Evolutionary conservation across 306 rosid genomes (phyloP).

Genomic region (Quercus bicolor): DNA sequence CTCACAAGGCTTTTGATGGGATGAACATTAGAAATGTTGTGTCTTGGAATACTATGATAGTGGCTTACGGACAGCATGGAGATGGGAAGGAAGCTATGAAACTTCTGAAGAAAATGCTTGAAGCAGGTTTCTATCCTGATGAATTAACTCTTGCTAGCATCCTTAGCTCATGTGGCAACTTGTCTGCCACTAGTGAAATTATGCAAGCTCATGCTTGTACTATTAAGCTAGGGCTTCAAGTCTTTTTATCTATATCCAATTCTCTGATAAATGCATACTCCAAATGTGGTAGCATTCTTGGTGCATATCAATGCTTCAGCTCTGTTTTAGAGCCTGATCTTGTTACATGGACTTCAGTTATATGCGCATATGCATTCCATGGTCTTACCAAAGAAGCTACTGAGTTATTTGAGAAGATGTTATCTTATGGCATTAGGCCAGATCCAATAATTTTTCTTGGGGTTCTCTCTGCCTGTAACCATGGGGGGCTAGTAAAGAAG

Average conservation of each 20-base stretch:
- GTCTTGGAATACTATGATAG: slow-evolving; percentile 72
- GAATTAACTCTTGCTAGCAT: slow-evolving; percentile 64
- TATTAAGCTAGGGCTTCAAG: slow-evolving; percentile 52
- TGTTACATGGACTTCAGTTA: slow-evolving; percentile 72
- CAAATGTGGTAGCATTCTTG: slow-evolving; percentile 56
- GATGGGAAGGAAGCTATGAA: slow-evolving; percentile 52
- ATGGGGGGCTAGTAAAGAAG: slow-evolving; percentile 46
- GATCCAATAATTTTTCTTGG: slow-evolving; percentile 64
- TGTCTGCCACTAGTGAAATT: slow-evolving; percentile 42
- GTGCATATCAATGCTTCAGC: slow-evolving; percentile 53
- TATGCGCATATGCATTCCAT: slow-evolving; percentile 67
- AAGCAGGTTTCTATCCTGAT: slow-evolving; percentile 43
- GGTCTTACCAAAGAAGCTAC: slow-evolving; percentile 61
- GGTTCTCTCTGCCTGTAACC: slow-evolving; percentile 70
- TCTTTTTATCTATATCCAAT: slow-evolving; percentile 43
- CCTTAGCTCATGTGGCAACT: slow-evolving; percentile 59
- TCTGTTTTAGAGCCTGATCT: slow-evolving; percentile 44
- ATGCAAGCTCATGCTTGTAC: slow-evolving; percentile 50
- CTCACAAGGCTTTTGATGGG: slow-evolving; percentile 37
- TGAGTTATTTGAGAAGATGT: slow-evolving; percentile 58
- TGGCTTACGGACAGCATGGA: slow-evolving; percentile 53
- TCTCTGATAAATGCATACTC: slow-evolving; percentile 69
- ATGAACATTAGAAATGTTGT: slow-evolving; percentile 49
- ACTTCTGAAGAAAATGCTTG: slow-evolving; percentile 54
- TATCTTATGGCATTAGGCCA: slow-evolving; percentile 45